Conservation (phyloP, 139 green algal genomes). For the Micromonas pusilla region DNA sequence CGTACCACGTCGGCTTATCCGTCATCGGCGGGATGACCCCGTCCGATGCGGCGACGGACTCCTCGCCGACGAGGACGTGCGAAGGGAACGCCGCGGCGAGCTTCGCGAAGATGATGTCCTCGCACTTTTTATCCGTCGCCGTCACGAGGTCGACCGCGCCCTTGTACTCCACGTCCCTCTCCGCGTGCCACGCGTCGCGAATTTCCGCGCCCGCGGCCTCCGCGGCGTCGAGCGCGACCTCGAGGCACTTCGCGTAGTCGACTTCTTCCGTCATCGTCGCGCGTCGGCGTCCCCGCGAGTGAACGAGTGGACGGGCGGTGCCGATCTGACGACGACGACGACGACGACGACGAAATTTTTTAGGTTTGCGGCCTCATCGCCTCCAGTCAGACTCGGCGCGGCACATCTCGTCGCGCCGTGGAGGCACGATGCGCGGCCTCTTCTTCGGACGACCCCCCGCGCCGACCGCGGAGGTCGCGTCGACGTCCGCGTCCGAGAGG, state of each 20-base stretch:
- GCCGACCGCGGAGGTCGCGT: not conserved
- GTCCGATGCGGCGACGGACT: slow-evolving; percentile 2
- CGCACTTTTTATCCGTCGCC: slow-evolving; percentile 84
- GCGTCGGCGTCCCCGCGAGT: not conserved
- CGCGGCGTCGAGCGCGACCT: slow-evolving; percentile 31
- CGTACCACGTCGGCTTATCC: slow-evolving; percentile 88
- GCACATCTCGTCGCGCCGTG: too few relatives aligned
- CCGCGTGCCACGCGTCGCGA: slow-evolving; percentile 34
- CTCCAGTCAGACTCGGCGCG: too few relatives aligned
- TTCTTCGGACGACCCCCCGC: too few relatives aligned
- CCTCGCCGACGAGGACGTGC: slow-evolving; percentile 53
- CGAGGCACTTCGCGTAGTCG: not conserved
- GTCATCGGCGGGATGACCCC: slow-evolving; percentile 41
- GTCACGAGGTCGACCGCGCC: slow-evolving; percentile 84
- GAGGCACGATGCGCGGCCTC: too few relatives aligned
- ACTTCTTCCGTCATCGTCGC: not conserved
- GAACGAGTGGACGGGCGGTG: too few relatives aligned
- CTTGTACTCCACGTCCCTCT: slow-evolving; percentile 44
- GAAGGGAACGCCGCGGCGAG: slow-evolving; percentile 60
- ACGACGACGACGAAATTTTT: too few relatives aligned
- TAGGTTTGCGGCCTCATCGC: too few relatives aligned
- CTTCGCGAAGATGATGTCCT: slow-evolving; percentile 49
- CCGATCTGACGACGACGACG: too few relatives aligned
- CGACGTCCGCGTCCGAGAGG: not conserved
- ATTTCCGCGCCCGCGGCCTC: slow-evolving; percentile 42